Conservation (phyloP, 73 alveolate species). For the Paramecium caudatum region DNA sequence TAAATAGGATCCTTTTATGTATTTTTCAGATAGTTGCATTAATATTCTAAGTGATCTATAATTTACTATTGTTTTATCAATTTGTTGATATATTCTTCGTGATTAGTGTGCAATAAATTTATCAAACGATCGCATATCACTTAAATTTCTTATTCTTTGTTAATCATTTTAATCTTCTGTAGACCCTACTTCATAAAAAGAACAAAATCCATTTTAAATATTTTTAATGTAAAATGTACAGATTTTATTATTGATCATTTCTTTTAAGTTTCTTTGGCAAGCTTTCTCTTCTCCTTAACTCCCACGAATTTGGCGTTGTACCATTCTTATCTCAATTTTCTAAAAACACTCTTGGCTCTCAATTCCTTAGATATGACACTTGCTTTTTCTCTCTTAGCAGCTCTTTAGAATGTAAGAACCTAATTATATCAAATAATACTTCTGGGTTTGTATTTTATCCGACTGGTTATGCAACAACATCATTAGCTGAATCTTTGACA, state of each 20-base stretch:
- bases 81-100: neutral
- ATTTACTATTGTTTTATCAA: neutral
- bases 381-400: conserved; percentile 63
- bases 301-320: conserved; percentile 70
- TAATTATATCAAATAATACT: neutral
- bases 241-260: conserved; percentile 57
- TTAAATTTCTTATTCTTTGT: neutral
- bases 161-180: neutral
- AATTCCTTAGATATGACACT: conserved; percentile 43
- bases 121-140: neutral
- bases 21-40: neutral
- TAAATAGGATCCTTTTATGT: neutral
- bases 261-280: conserved; percentile 21
- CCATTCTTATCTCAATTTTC: conserved; percentile 70
- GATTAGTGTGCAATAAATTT: neutral
- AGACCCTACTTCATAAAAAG: neutral
- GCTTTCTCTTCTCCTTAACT: conserved; percentile 62
- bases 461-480: conserved; percentile 38
- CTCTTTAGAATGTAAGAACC: conserved; percentile 64
- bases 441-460: conserved; percentile 50
- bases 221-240: conserved; percentile 17
- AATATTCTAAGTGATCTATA: conserved; percentile 7
- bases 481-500: conserved; percentile 57
- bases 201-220: conserved; percentile 78
- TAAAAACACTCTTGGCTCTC: conserved; percentile 17